These are phyloP conservation scores for Fusarium nisikadoi DNA, from an alignment of 2,329 filamentous ascomycete genomes.

Conservation along the genomic window DNA sequence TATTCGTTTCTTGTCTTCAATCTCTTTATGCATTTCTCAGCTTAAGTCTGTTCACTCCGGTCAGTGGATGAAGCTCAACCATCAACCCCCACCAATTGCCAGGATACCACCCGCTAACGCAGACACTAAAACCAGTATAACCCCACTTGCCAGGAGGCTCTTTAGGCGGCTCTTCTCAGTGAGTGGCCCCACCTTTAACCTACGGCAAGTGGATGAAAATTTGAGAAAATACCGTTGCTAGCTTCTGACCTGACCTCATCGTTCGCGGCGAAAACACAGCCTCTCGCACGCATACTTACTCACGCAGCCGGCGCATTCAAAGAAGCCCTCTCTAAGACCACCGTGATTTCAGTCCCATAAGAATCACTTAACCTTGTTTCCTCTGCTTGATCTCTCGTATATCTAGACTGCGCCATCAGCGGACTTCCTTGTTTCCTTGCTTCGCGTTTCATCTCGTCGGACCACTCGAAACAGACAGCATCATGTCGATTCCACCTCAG, in stretches of 20 bases:
- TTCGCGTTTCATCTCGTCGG: not conserved
- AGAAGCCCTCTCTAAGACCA: not conserved
- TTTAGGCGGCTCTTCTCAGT: not conserved
- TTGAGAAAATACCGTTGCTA: slow-evolving; percentile 2
- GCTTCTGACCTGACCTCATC: slow-evolving; percentile 39
- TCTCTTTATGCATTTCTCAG: not conserved
- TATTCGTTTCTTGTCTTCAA: not conserved
- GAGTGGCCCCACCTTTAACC: slow-evolving; percentile 2
- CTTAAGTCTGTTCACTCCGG: not conserved
- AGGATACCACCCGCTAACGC: not conserved
- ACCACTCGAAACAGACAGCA: not conserved
- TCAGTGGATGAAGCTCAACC: not conserved
- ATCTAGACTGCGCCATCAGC: not conserved
- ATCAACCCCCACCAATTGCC: not conserved
- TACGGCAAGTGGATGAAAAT: slow-evolving; percentile 25
- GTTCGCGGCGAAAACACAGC: not conserved
- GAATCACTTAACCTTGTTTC: not conserved
- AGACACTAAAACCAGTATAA: not conserved
- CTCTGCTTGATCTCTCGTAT: not conserved
- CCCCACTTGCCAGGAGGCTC: slow-evolving; percentile 18
- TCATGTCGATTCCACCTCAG: slow-evolving; percentile 68
- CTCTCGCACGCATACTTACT: not conserved
- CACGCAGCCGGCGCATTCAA: not conserved
- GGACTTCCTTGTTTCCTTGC: not conserved
- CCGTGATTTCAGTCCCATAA: not conserved